These are phyloP conservation scores for Rhodotorula sp. DNA, from an alignment of 1,284 basidiomycete genomes.

Conservation along the genomic window DNA sequence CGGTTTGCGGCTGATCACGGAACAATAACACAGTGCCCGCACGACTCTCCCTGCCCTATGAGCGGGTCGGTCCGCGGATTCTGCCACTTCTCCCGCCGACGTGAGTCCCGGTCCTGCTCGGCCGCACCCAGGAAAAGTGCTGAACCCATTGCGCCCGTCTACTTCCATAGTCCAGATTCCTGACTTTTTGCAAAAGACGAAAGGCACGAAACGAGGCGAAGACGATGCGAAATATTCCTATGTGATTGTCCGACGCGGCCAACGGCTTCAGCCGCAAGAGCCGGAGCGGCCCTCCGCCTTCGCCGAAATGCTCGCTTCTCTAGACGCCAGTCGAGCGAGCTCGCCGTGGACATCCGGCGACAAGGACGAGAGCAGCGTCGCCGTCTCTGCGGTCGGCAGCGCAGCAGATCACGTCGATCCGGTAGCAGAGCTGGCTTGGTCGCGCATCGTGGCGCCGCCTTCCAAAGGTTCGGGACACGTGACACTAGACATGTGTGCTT, in stretches of 20 bases:
- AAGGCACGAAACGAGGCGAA: conserved; percentile 76
- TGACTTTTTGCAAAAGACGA: conserved; percentile 77
- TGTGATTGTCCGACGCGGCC: conserved; percentile 78
- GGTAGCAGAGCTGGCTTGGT: conserved; percentile 59
- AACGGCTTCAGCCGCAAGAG: conserved; percentile 55
- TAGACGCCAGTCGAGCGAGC: neutral
- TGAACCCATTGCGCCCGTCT: no score
- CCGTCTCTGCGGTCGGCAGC: neutral
- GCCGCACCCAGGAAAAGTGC: neutral
- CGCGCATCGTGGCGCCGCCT: conserved; percentile 83
- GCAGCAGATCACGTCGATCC: conserved; percentile 5
- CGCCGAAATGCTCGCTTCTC: conserved; percentile 2
- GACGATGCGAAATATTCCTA: conserved; percentile 88
- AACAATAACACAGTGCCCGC: conserved; percentile 68
- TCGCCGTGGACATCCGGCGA: neutral
- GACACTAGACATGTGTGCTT: conserved; percentile 83
- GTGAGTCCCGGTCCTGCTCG: conserved; percentile 4
- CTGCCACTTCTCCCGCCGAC: conserved; percentile 81
- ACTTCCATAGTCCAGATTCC: conserved; percentile 66
- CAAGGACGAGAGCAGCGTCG: neutral
- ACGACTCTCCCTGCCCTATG: conserved; percentile 79
- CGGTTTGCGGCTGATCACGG: neutral
- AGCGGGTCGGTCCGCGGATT: conserved; percentile 54
- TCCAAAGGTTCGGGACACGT: conserved; percentile 90
- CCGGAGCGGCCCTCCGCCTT: neutral